Evolutionary conservation across 352 stramenopile species (phyloP), one percentile per base, ranked within the genome.

Genomic region (Phytophthora multivora): DNA sequence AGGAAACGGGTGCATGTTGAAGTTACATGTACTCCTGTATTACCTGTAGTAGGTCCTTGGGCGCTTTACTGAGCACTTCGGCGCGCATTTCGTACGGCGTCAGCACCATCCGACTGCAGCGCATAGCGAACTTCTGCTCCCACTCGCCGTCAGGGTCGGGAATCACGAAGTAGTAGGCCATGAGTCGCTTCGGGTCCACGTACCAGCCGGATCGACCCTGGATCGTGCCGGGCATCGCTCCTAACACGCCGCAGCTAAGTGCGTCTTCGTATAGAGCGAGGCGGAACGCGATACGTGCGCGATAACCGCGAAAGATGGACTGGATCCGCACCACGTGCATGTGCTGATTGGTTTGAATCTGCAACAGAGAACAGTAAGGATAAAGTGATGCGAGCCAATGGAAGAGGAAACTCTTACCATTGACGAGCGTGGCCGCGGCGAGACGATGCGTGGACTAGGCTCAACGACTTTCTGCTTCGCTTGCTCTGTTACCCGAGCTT

Each of bases 81-180:
- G 76, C 45, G 39, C 66, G 72, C 82, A 93, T 91, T 18, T 90
- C 60, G 61, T 88, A 89, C 6, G 53, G 66, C 25, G 80, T 88
- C 49, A 93, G 75, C 40, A 93, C 79, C 13, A 89, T 59, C 8
- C 63, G 62, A 15, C 58, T 74, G 61, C 82, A 93, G 21, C 72
- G 77, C 52, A 90, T 41, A 53, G 79, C 69, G 62, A 70, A 57
- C 62, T 87, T 86, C 51, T 89, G 82, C 19, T 74, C 67, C 82
- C 84, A 93, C 46, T 89, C 80, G 56, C 79, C 77, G 33, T 77
- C 65, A 40, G 73, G 66, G 2, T 77, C 31, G 6, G 72, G 53
- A 33, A 93, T 75, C 12, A 69, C 63, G 42, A 93, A 93, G 69
- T 90, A 91, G 66, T 93, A 90, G 42, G 84, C 84, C 43, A 86